Evolutionary conservation across 805 yeast species (phyloP), one percentile per base, ranked within the genome.

Genomic region (Ogataea ganodermae): DNA sequence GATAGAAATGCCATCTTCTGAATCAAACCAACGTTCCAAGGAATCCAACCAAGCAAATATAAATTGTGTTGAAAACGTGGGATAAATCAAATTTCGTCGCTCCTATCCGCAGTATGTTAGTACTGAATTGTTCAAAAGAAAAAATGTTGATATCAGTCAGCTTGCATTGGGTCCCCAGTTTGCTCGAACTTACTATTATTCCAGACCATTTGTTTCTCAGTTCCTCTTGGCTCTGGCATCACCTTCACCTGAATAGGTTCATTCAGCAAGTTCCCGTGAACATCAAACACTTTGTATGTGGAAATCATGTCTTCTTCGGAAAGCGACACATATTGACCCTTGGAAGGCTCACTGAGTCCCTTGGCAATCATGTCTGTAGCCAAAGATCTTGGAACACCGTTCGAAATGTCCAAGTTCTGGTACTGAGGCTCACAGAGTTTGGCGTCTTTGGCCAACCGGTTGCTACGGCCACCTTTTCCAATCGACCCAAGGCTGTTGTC

Each of bases 271-370:
- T 66, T 59, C 0, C 85, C 84, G 54, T 77, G 71, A 1, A 62
- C 56, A 43, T 71, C 73, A 41, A 61, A 67, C 6, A 84, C 72
- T 41, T 70, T 67, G 54, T 58, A 75, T 6, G 67, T 68, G 1
- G 80, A 69, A 8, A 52, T 51, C 46, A 81, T 56, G 33, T 81
- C 83, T 0, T 65, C 58, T 7, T 69, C 72, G 2, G 67, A 49
- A 7, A 85, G 59, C 3, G 68, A 57, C 7, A 83, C 75, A 58
- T 64, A 83, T 48, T 66, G 65, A 0, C 92, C 92, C 39, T 60
- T 65, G 8, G 63, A 58, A 0, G 68, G 71, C 6, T 37, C 35
- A n/a, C 68, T 61, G 4, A 78, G 83, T 0, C 89, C 88, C 8
- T 58, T 60, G 23, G 68, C 67, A 33, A 84, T 73, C 42, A 83